Evolutionary conservation across 2,329 filamentous ascomycete genomes (phyloP).

Genomic region (Phialocephala subalpina): DNA sequence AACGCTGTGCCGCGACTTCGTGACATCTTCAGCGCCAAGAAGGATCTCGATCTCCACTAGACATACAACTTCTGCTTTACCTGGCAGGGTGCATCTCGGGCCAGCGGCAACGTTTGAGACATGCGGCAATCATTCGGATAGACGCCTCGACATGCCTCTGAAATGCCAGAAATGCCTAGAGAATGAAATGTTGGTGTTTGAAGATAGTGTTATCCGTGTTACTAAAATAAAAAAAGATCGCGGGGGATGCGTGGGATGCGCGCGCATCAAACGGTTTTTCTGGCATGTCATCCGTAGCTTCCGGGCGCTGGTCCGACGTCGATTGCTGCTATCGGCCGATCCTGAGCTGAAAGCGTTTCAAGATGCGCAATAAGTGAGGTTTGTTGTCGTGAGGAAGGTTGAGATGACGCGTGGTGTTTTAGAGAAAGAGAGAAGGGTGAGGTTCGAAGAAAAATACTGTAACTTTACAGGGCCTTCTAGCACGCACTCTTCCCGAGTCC

Average conservation of each 20-base stretch:
- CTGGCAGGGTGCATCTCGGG: neutral
- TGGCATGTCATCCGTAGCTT: neutral
- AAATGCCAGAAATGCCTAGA: neutral
- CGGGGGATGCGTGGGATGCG: slow-evolving; percentile 3
- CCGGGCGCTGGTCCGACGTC: neutral
- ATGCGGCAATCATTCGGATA: neutral
- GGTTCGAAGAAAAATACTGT: neutral
- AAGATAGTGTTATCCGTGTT: neutral
- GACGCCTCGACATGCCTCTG: neutral
- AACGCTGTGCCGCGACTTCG: slow-evolving; percentile 3
- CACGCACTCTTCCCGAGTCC: no score
- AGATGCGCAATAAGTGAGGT: neutral
- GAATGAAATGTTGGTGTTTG: slow-evolving; percentile 6
- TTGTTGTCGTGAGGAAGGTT: neutral
- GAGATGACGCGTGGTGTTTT: neutral
- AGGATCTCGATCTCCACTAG: neutral
- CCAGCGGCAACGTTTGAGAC: neutral
- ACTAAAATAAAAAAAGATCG: neutral
- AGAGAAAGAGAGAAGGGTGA: neutral
- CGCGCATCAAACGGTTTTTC: slow-evolving; percentile 2
- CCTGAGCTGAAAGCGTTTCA: neutral
- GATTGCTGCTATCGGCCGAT: neutral
- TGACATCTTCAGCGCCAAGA: neutral
- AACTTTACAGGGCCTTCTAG: no score
- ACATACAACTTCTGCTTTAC: neutral